Conservation (phyloP, 768 basidiomycete species). For the Hemileccinum rubropunctum region DNA sequence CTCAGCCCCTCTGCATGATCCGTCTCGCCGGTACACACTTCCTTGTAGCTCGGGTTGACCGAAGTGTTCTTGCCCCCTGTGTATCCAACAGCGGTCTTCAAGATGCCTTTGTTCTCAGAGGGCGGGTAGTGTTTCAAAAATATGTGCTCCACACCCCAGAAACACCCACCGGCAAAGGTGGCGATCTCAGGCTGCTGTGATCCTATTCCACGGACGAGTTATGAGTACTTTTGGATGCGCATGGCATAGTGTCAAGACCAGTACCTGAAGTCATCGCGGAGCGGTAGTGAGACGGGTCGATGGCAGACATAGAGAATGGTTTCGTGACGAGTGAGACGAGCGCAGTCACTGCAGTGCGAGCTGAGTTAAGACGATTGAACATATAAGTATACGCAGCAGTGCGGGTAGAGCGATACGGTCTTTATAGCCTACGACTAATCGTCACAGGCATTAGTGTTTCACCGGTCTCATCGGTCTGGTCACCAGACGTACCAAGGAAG, state of each 20-base stretch:
- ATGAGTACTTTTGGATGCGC: constrained; percentile 2
- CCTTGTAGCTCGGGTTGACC: constrained; percentile 60
- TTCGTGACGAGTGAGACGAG: constrained; percentile 23
- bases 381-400: constrained; percentile 7
- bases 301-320: constrained; percentile 13
- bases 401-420: too few species aligned
- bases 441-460: too few species aligned
- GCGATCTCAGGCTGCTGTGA: constrained; percentile 45
- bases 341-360: constrained; percentile 16
- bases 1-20: constrained; percentile 86
- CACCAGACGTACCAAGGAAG: too few species aligned
- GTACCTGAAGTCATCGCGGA: constrained; percentile 38
- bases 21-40: constrained; percentile 79
- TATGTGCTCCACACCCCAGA: constrained; percentile 87
- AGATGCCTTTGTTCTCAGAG: constrained; percentile 66
- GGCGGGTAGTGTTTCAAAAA: constrained; percentile 78
- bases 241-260: neutral
- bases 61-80: constrained; percentile 63
- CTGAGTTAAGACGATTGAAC: constrained; percentile 25
- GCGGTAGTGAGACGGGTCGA: constrained; percentile 40
- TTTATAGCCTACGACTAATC: too few species aligned
- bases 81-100: constrained; percentile 76
- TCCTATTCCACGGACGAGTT: constrained; percentile 30
- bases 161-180: constrained; percentile 60
- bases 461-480: too few species aligned